These are phyloP conservation scores for Apophysomyces trapeziformis DNA, from an alignment of 371 early-diverging fungal genomes.

Conservation along the genomic window DNA sequence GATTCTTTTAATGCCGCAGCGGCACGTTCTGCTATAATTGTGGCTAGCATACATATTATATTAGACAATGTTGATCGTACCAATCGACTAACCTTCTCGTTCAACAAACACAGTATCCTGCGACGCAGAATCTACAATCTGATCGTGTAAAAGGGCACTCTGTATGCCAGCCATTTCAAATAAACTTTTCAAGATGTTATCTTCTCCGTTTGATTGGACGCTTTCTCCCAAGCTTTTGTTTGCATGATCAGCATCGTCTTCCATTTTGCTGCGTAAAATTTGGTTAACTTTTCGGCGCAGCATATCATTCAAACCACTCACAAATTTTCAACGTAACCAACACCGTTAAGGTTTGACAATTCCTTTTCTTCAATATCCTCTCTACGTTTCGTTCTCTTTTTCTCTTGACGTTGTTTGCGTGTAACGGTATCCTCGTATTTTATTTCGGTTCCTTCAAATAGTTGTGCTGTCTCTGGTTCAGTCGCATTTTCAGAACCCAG, in stretches of 20 bases:
- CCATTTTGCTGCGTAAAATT: constrained; percentile 9
- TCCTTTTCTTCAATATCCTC: constrained; percentile 43
- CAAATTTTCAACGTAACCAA: constrained; percentile 63
- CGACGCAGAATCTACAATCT: constrained; percentile 71
- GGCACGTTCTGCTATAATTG: constrained; percentile 59
- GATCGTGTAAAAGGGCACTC: constrained; percentile 87
- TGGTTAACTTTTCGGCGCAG: background rate
- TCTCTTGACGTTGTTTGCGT: constrained; percentile 24
- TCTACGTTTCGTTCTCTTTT: constrained; percentile 27
- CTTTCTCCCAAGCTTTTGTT: constrained; percentile 26
- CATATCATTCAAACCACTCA: constrained; percentile 30
- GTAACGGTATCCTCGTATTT: constrained; percentile 23
- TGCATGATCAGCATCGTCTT: constrained; percentile 28
- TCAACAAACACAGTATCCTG: constrained; percentile 74
- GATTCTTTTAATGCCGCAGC: constrained; percentile 52
- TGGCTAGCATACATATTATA: constrained; percentile 32
- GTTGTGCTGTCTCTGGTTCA: constrained; percentile 70
- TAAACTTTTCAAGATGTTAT: constrained; percentile 69
- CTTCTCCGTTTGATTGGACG: constrained; percentile 30
- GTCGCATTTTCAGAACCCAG: constrained; percentile 65
- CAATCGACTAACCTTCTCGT: constrained; percentile 65
- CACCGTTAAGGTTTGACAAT: constrained; percentile 47
- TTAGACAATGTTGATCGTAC: background rate
- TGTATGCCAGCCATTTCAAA: constrained; percentile 86
- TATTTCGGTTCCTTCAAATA: constrained; percentile 70